These are phyloP conservation scores for Metrosideros polymorpha DNA, from an alignment of 441 rosid species.

Conservation along the genomic window DNA sequence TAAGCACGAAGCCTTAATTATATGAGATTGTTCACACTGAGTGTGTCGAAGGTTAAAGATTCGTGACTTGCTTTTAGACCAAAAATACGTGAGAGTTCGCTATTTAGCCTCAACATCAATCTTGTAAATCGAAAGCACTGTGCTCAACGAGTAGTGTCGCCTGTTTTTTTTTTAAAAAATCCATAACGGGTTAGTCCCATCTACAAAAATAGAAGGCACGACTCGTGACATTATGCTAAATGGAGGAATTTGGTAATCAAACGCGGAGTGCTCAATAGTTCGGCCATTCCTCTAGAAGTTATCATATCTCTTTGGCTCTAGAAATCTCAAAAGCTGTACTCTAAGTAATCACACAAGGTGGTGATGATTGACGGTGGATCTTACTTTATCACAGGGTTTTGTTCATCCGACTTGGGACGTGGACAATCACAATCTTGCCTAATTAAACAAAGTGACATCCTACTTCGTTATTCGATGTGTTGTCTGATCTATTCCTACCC, in stretches of 20 bases:
- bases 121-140: too few relatives aligned
- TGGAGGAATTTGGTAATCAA: background rate
- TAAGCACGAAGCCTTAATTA: too few relatives aligned
- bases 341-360: rapidly evolving
- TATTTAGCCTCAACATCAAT: too few relatives aligned
- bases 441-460: background rate
- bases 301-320: rapidly evolving
- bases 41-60: background rate
- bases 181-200: too few relatives aligned
- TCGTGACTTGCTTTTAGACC: too few relatives aligned
- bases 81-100: too few relatives aligned
- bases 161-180: too few relatives aligned
- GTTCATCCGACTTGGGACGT: background rate
- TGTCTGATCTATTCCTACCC: rapidly evolving
- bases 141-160: too few relatives aligned
- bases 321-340: background rate
- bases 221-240: background rate
- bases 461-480: background rate
- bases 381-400: background rate
- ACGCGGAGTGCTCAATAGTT: rapidly evolving
- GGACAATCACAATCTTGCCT: background rate
- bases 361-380: background rate
- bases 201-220: background rate
- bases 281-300: background rate
- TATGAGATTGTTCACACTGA: background rate